Evolutionary conservation across 1,139 yeast species (phyloP).

Genomic region (Hemisphaericaspora lyxosophila): DNA sequence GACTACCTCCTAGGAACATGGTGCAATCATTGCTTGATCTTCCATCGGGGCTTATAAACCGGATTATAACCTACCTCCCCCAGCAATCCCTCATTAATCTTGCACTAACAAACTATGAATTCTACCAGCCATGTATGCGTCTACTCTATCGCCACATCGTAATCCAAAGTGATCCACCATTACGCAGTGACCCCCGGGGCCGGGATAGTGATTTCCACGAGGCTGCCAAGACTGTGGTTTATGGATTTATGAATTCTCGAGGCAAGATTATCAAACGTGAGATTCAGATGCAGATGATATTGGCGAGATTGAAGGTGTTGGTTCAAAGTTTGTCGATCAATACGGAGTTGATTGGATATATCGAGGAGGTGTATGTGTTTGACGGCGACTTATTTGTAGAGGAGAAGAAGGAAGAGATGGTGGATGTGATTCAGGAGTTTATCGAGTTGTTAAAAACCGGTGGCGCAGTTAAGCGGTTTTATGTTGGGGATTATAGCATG

Average conservation of each 20-base stretch:
- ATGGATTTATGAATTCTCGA: slow-evolving; percentile 20
- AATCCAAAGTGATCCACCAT: slow-evolving; percentile 25
- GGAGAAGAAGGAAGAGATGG: slow-evolving; percentile 8
- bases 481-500: slow-evolving; percentile 16
- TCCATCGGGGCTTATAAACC: slow-evolving; percentile 16
- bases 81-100: slow-evolving; percentile 36
- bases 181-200: slow-evolving; percentile 14
- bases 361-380: slow-evolving; percentile 24
- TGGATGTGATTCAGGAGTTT: slow-evolving; percentile 13
- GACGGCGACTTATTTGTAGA: slow-evolving; percentile 16
- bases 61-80: slow-evolving; percentile 28
- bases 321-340: slow-evolving; percentile 29
- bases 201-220: slow-evolving; percentile 26
- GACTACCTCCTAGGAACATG: too few relatives aligned
- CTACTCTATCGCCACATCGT: slow-evolving; percentile 31
- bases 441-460: slow-evolving; percentile 5
- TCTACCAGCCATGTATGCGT: slow-evolving; percentile 35
- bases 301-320: slow-evolving; percentile 30
- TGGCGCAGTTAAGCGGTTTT: slow-evolving; percentile 17
- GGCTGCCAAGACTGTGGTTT: slow-evolving; percentile 23
- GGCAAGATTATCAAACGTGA: slow-evolving; percentile 7
- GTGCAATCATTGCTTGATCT: slow-evolving; percentile 15
- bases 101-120: slow-evolving; percentile 36
- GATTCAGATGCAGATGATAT: slow-evolving; percentile 24
- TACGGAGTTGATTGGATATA: slow-evolving; percentile 22